Base-by-base conservation (phyloP, 1,284 basidiomycete species). In the Ustilago xerochloae region DNA sequence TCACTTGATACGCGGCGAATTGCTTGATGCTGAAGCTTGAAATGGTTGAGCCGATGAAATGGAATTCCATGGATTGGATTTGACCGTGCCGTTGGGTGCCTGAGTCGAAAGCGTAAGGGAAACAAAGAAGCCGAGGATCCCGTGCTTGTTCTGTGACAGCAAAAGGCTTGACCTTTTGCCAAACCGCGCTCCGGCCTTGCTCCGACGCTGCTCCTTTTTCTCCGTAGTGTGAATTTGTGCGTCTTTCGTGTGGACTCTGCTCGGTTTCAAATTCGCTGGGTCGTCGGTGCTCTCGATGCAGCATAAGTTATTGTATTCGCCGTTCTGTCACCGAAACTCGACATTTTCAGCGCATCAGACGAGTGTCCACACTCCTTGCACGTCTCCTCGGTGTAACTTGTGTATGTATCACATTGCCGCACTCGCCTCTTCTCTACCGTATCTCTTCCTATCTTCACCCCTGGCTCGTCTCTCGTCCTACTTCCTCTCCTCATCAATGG, bases 361-460 rank as follows among this genome's bases (percentile, higher is more conserved):
- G 60, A 68, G 60, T 62, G 65, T 68, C 65, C 65, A 68, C 60
- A 62, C 13, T 62, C 41, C 13, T 33, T 38, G 38, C n/a, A n/a
- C n/a, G n/a, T n/a, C n/a, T n/a, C n/a, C n/a, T n/a, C n/a, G n/a
- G n/a, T n/a, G n/a, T n/a, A n/a, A n/a, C n/a, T n/a, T n/a, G n/a
- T n/a, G n/a, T n/a, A 22, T 18, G 18, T 33, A 24, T 22, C 35
- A 16, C 52, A 39, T 54, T 43, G 41, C 38, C 38, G 38, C 16
- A 33, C 24, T 49, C 51, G 18, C 35, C 16, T 38, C 18, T 36
- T 18, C 8, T 46, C 15, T 24, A n/a, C 28, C 24, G 24, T 29
- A 18, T 36, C n/a, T 24, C 22, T 43, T n/a, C n/a, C n/a, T n/a
- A n/a, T n/a, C n/a, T n/a, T n/a, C n/a, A n/a, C n/a, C n/a, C n/a